phyloP scores from a whole-genome alignment of 805 yeast species.

The Sungouiozyma ichnusensis region DNA sequence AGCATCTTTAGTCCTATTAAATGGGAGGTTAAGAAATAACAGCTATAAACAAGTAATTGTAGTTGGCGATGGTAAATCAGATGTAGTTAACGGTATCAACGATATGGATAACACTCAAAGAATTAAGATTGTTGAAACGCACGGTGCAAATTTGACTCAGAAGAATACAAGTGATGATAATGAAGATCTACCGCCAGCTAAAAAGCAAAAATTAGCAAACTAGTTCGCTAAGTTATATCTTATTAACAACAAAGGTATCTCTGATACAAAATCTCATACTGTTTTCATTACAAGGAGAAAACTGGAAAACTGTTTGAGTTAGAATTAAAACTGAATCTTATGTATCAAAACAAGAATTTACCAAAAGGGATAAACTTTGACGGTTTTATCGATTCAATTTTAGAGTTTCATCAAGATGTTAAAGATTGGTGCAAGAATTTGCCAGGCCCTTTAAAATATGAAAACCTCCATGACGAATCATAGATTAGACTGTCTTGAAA shows the following conservation, averaged over 20 bases:
- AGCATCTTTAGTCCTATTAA: constrained; percentile 56
- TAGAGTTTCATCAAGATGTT: neutral
- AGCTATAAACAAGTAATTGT: constrained; percentile 69
- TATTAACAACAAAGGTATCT: neutral
- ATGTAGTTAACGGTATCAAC: constrained; percentile 17
- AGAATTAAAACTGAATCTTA: neutral
- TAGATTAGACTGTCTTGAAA: too few relatives aligned
- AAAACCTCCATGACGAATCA: neutral
- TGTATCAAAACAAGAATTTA: neutral
- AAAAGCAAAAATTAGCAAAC: neutral
- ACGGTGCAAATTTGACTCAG: neutral
- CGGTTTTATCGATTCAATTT: neutral
- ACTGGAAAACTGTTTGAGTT: neutral
- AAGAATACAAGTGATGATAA: neutral
- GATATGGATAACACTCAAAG: neutral
- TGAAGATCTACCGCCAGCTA: neutral
- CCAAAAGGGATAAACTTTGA: neutral
- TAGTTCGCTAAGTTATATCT: neutral
- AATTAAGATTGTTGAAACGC: neutral
- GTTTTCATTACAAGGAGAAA: too few relatives aligned
- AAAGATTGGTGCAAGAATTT: neutral
- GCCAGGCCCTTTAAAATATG: neutral
- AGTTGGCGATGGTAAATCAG: constrained; percentile 30
- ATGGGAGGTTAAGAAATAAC: constrained; percentile 62
- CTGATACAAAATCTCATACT: too few relatives aligned